Evolutionary conservation across 352 stramenopile species (phyloP).

Genomic region (Pythium volutum): DNA sequence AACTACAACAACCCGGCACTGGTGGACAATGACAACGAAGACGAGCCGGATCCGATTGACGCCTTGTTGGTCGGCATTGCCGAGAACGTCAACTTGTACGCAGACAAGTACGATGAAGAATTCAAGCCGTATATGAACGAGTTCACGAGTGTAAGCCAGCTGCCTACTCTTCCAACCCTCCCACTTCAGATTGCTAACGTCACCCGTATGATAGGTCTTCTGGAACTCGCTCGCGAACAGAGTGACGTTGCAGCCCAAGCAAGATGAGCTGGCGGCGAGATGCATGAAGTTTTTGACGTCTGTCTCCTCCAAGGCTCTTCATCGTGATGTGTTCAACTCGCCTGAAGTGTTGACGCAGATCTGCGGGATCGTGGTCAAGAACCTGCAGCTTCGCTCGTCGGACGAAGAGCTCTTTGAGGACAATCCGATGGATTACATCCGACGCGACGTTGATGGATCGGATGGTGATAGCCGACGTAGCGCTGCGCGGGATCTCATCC

Average conservation of each 20-base stretch:
- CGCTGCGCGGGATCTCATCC: slow-evolving; percentile 93
- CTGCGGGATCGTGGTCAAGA: slow-evolving; percentile 97
- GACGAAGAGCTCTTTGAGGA: slow-evolving; percentile 99
- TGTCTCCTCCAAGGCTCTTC: slow-evolving; percentile 94
- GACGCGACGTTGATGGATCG: slow-evolving; percentile 96
- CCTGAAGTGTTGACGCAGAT: slow-evolving; percentile 87
- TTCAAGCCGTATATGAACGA: slow-evolving; percentile 94
- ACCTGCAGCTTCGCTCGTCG: slow-evolving; percentile 94
- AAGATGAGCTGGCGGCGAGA: slow-evolving; percentile 95
- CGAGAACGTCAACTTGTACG: slow-evolving; percentile 98
- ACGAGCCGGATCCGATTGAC: slow-evolving; percentile 91
- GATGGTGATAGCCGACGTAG: slow-evolving; percentile 96
- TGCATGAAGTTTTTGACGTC: slow-evolving; percentile 97
- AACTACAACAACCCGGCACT: slow-evolving; percentile 92
- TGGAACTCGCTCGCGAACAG: slow-evolving; percentile 74
- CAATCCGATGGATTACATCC: slow-evolving; percentile 98
- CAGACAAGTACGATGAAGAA: slow-evolving; percentile 98
- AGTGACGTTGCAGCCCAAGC: slow-evolving; percentile 85
- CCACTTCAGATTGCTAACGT: background rate
- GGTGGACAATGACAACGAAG: slow-evolving; percentile 91
- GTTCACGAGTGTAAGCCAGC: slow-evolving; percentile 80
- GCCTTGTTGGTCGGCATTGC: slow-evolving; percentile 93
- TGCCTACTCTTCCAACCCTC: background rate
- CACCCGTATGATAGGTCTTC: slow-evolving; percentile 31
- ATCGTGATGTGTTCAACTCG: slow-evolving; percentile 87